Percentiles rank a stretch among this genome's conserved stretches.
Conservation (phyloP, 2,329 filamentous ascomycete species). For the Rhexocercosporidium sp. region DNA sequence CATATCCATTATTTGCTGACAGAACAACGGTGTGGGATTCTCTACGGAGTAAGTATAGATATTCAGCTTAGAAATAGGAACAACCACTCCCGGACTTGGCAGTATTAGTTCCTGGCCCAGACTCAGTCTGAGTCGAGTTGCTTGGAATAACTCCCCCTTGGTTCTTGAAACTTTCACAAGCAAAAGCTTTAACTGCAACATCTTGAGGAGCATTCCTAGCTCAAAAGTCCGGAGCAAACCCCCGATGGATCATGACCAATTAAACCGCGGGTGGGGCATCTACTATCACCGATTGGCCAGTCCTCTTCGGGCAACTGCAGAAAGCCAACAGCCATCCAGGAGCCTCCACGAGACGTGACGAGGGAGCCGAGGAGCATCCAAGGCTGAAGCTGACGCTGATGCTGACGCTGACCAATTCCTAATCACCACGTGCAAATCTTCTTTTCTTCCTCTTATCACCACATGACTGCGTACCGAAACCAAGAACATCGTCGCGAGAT, state of each 20-base stretch:
- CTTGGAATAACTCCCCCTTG: not conserved
- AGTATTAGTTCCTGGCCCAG: not conserved
- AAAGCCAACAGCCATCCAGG: conserved; percentile 2
- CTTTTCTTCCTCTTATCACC: not conserved
- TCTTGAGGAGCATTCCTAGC: not conserved
- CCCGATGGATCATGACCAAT: conserved; percentile 8
- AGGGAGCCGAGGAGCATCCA: not conserved
- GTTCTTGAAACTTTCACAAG: not conserved
- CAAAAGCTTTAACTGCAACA: not conserved
- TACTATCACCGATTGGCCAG: not conserved
- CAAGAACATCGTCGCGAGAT: not conserved
- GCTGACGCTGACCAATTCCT: not conserved
- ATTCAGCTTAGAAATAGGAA: not conserved
- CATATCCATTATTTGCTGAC: conserved; percentile 1
- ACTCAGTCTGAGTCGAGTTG: not conserved
- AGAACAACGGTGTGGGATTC: not conserved
- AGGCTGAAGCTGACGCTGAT: not conserved
- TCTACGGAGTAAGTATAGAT: not conserved
- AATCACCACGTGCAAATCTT: not conserved
- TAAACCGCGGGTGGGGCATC: not conserved
- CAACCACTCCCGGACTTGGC: not conserved
- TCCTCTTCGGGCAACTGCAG: conserved; percentile 4
- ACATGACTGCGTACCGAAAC: not conserved
- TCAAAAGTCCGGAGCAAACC: not conserved
- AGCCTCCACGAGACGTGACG: not conserved